Conservation (phyloP, 2,329 filamentous ascomycete species). For the Dactylonectria macrodidyma region DNA sequence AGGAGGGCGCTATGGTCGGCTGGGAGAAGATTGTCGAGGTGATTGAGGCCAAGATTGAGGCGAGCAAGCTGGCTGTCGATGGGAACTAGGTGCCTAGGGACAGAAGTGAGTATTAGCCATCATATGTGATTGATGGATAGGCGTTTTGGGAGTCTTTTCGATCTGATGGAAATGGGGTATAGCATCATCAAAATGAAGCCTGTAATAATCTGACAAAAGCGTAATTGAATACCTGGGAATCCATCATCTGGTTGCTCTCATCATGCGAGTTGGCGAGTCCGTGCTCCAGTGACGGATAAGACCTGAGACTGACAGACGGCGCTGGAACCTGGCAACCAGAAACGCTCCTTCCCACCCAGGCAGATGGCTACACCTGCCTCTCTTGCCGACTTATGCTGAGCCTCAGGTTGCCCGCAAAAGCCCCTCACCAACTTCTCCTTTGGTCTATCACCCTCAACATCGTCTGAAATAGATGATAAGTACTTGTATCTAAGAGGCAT, state of each 20-base stretch:
- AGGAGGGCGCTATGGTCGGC: conserved; percentile 85
- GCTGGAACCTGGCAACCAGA: neutral
- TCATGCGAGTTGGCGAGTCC: neutral
- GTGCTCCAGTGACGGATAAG: neutral
- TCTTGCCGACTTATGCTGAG: too few relatives aligned
- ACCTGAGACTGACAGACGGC: neutral
- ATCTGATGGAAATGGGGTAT: neutral
- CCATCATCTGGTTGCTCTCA: neutral
- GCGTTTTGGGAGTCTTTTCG: neutral
- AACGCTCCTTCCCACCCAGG: neutral
- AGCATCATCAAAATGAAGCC: neutral
- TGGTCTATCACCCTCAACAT: neutral
- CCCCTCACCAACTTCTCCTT: neutral
- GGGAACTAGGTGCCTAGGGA: neutral
- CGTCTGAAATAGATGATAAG: neutral
- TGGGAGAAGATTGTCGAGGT: conserved; percentile 81
- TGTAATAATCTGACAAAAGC: neutral
- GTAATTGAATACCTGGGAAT: neutral
- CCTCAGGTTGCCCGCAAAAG: too few relatives aligned
- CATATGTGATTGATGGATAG: neutral
- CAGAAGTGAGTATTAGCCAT: neutral
- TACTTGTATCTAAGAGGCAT: neutral
- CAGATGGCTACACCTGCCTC: neutral
- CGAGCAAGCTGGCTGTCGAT: neutral
- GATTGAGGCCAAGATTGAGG: conserved; percentile 68